These are phyloP conservation scores for Solanum hybrid DNA, from an alignment of 305 asterid species.

Conservation along the genomic window DNA sequence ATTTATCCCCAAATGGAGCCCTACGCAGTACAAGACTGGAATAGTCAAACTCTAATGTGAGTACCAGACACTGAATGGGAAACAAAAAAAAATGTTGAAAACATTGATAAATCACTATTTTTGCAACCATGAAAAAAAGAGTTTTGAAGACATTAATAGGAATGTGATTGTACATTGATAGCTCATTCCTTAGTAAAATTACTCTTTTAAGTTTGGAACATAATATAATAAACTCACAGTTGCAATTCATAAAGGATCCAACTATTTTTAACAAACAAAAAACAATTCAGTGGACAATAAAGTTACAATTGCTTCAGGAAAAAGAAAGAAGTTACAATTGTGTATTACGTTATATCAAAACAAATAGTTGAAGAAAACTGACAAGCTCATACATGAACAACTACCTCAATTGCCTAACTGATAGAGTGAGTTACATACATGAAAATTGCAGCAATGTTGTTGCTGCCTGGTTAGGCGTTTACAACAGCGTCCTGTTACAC, in stretches of 20 bases:
- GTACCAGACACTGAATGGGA: fast-evolving
- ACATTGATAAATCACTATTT: background rate
- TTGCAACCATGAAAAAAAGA: background rate
- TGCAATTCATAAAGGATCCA: background rate
- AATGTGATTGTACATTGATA: background rate
- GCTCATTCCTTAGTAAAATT: too few relatives aligned
- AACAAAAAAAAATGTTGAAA: too few relatives aligned
- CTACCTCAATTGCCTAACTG: background rate
- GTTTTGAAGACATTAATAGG: background rate
- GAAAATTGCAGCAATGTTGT: background rate
- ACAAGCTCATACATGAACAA: background rate
- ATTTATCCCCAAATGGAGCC: fast-evolving
- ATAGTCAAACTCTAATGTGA: background rate
- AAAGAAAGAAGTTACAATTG: background rate
- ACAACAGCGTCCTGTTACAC: background rate
- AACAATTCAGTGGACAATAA: background rate
- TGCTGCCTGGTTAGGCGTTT: background rate
- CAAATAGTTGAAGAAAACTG: background rate
- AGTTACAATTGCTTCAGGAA: background rate
- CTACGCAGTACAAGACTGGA: background rate
- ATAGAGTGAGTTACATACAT: background rate
- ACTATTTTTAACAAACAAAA: background rate
- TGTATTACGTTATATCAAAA: background rate
- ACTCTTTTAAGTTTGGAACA: background rate
- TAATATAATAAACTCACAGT: background rate